These are phyloP conservation scores for Colletotrichum tropicale DNA, from an alignment of 2,329 filamentous ascomycete genomes.

Conservation along the genomic window DNA sequence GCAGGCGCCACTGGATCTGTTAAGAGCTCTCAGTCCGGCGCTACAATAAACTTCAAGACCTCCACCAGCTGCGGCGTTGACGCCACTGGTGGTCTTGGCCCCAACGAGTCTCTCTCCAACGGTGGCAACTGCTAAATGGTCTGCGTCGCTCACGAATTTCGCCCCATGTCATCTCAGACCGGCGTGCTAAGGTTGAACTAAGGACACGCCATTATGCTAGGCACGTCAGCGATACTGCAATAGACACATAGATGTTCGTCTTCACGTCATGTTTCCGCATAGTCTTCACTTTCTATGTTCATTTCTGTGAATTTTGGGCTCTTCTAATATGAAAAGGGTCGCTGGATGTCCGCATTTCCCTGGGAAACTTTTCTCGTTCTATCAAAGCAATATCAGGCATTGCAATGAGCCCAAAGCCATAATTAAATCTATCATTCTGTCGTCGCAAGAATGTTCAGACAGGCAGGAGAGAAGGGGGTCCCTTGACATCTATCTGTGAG, in stretches of 20 bases:
- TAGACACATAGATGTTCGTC: not conserved
- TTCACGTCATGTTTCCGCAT: not conserved
- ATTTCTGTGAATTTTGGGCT: not conserved
- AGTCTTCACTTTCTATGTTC: not conserved
- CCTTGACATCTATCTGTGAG: not conserved
- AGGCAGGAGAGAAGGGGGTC: not conserved
- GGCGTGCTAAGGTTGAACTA: not conserved
- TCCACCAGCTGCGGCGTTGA: not conserved
- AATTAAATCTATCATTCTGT: not conserved
- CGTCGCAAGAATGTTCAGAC: not conserved
- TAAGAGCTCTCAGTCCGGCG: not conserved
- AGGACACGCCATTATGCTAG: not conserved
- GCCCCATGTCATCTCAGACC: not conserved
- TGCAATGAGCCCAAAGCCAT: not conserved
- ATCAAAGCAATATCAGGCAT: not conserved
- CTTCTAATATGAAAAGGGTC: not conserved
- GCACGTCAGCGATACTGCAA: not conserved
- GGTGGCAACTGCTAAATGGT: not conserved
- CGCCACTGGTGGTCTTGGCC: not conserved
- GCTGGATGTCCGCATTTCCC: not conserved
- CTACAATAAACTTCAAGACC: not conserved
- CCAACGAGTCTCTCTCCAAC: not conserved
- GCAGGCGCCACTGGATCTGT: not conserved
- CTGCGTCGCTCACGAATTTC: not conserved
- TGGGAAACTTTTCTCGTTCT: not conserved